A percentile compares a stretch with the other conserved stretches of the same genome.
Evolutionary conservation across 805 yeast species (phyloP).

Genomic region (Spathaspora girioi): DNA sequence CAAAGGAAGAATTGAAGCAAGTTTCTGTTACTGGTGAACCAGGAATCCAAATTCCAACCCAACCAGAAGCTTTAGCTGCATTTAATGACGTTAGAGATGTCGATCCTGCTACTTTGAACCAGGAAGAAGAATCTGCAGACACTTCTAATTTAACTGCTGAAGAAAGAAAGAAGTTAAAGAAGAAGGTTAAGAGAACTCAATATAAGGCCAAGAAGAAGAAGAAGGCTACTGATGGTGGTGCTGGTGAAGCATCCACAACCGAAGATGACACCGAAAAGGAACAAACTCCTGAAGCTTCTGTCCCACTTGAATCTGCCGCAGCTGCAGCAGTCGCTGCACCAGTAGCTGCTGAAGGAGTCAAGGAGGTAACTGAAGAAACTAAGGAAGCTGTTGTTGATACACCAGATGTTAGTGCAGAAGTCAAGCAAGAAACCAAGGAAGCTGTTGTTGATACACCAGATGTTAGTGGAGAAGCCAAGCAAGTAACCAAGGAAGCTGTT

Average conservation of each 20-base stretch:
- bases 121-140: constrained; percentile 6
- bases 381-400: constrained; percentile 11
- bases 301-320: constrained; percentile 11
- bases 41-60: constrained; percentile 64
- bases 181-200: constrained; percentile 41
- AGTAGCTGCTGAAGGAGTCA: constrained; percentile 4
- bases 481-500: constrained; percentile 7
- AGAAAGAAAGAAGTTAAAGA: constrained; percentile 39
- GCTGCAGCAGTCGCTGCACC: constrained; percentile 2
- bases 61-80: constrained; percentile 63
- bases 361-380: constrained; percentile 11
- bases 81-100: constrained; percentile 55
- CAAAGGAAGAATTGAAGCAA: constrained; percentile 27
- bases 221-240: constrained; percentile 13
- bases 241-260: constrained; percentile 9
- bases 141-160: constrained; percentile 25
- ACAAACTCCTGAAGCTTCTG: constrained; percentile 18
- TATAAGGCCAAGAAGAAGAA: constrained; percentile 41
- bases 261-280: constrained; percentile 15
- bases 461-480: constrained; percentile 9
- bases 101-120: constrained; percentile 50
- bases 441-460: constrained; percentile 5
- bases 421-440: constrained; percentile 5
- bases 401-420: constrained; percentile 8
- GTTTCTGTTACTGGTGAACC: constrained; percentile 60